Evolutionary conservation across 2,329 filamentous ascomycete species (phyloP).

Genomic region (Nemania diffusa): DNA sequence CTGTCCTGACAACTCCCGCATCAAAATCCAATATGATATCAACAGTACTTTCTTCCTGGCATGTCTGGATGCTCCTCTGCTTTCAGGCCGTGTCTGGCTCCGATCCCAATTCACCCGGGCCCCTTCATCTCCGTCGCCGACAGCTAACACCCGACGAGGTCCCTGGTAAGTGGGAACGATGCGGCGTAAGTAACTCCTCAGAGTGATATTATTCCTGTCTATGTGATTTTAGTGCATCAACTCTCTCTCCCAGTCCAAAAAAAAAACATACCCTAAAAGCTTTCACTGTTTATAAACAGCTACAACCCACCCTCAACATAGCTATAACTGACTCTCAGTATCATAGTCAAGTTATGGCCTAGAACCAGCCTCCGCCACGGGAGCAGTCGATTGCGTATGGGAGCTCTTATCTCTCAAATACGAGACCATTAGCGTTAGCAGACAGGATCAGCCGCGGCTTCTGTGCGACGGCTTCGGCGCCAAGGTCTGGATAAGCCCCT

Average conservation of each 20-base stretch:
- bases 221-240: background rate
- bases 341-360: background rate
- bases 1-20: too few species aligned
- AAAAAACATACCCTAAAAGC: background rate
- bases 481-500: too few species aligned
- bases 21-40: background rate
- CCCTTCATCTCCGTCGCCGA: too few species aligned
- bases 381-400: background rate
- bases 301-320: background rate
- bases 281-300: too few species aligned
- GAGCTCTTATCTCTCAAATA: background rate
- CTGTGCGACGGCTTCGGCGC: too few species aligned
- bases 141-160: background rate
- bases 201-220: too few species aligned
- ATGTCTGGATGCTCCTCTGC: background rate
- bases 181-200: constrained; percentile 3
- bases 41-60: background rate
- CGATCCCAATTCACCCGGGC: too few species aligned
- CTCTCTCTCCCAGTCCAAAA: background rate
- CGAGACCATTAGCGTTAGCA: background rate
- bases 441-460: too few species aligned
- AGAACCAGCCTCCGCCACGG: background rate
- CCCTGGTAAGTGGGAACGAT: background rate
- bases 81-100: background rate
- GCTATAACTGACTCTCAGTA: background rate